Conservation (phyloP, 1,139 yeast species). For the Yamadazyma triangularis region DNA sequence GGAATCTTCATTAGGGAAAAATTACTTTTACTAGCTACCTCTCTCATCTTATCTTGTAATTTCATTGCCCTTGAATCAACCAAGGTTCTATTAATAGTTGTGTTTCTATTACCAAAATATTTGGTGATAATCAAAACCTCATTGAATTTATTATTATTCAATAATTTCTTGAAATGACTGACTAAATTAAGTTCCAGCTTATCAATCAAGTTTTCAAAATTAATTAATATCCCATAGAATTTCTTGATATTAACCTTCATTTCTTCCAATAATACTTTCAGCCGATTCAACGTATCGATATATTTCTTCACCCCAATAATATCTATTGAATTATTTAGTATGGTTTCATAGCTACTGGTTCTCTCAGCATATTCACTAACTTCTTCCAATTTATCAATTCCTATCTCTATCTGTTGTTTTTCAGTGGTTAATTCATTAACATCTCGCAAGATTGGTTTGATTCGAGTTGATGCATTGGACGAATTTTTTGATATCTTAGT, state of each 20-base stretch:
- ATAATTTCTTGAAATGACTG: slow-evolving; percentile 24
- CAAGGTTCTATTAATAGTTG: slow-evolving; percentile 38
- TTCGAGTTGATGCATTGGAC: slow-evolving; percentile 55
- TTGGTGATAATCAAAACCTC: slow-evolving; percentile 32
- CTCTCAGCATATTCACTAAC: slow-evolving; percentile 64
- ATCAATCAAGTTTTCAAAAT: slow-evolving; percentile 42
- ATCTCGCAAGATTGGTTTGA: slow-evolving; percentile 67
- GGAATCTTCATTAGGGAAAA: slow-evolving; percentile 8
- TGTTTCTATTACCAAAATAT: slow-evolving; percentile 32
- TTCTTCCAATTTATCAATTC: slow-evolving; percentile 55
- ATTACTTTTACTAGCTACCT: slow-evolving; percentile 15
- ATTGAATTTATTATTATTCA: slow-evolving; percentile 13
- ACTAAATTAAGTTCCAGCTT: slow-evolving; percentile 42
- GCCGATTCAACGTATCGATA: slow-evolving; percentile 31
- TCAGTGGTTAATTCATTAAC: slow-evolving; percentile 54
- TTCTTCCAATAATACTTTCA: slow-evolving; percentile 28
- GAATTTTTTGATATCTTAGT: slow-evolving; percentile 54
- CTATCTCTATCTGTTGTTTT: slow-evolving; percentile 57
- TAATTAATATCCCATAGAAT: slow-evolving; percentile 47
- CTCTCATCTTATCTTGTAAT: slow-evolving; percentile 39
- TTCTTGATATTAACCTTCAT: slow-evolving; percentile 38
- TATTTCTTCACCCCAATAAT: slow-evolving; percentile 34
- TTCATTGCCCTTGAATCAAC: slow-evolving; percentile 44
- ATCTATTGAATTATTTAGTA: slow-evolving; percentile 36
- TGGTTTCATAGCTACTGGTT: slow-evolving; percentile 50